Evolutionary conservation across 202 grass and related monocot genomes (phyloP), one percentile per base, ranked within the genome.

Genomic region (Bolboschoenoplectus hybrid): DNA sequence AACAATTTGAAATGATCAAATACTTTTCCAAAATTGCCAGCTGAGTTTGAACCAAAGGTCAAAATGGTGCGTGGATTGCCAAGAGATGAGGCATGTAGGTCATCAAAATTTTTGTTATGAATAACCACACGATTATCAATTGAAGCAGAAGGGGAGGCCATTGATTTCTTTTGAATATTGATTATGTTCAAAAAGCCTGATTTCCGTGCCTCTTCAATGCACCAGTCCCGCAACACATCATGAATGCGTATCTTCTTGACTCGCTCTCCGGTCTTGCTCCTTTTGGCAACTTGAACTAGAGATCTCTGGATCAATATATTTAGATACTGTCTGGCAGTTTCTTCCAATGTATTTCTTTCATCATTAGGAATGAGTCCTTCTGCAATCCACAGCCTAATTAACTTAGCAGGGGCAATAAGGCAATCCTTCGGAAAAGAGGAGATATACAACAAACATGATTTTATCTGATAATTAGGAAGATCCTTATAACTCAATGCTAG

Each of bases 381-480:
- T 40, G 83, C 36, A 75, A 73, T 32, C 83, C 83, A 85, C 14
- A 85, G 3, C 32, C 69, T 57, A 85, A 85, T 32, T 20, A 85
- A 47, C 14, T 62, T 85, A 34, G 11, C 10, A 8, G 69, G 67
- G 5, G 51, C 51, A 4, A 85, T 85, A 56, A 75, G 50, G 51
- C 10, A 57, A 62, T 85, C 67, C 5, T 63, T 74, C 8, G 83
- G 83, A 74, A 85, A 85, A 7, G 67, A 46, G 3, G 51, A 70
- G 55, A 85, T 85, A 20, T 85, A 85, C 41, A 85, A 41, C 4
- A 72, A 85, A 51, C 83, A 85, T 7, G 83, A 85, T 85, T 85
- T 85, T 19, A 85, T 60, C 5, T 85, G 55, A 71, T 68, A 58
- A 36, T 74, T 70, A 12, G 83, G 67, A 20, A 85, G 69, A 73